Percentiles rank a stretch among this genome's conserved stretches.
phyloP scores from a whole-genome alignment of 169 alveolate species.

The Sarcocystis neurona region DNA sequence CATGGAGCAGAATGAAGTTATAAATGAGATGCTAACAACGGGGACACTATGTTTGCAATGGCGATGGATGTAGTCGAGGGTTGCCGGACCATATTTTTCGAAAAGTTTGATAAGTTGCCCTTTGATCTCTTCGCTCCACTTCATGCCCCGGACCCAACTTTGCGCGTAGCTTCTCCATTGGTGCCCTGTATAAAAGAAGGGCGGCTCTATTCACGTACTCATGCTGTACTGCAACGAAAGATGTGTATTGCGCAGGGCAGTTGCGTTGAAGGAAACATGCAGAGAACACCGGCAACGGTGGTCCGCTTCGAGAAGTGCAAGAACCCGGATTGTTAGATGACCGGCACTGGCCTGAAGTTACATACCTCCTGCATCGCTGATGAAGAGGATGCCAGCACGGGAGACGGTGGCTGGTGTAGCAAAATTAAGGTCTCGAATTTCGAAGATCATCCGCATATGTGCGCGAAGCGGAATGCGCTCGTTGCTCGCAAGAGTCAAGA shows the following conservation, averaged over 20 bases:
- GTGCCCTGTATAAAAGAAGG: constrained; percentile 76
- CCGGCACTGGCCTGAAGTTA: background rate
- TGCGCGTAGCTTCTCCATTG: constrained; percentile 93
- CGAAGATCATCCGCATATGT: constrained; percentile 95
- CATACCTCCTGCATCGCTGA: constrained; percentile 79
- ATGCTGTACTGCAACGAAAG: background rate
- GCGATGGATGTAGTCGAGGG: constrained; percentile 84
- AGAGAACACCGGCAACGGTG: background rate
- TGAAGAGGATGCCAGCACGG: constrained; percentile 95
- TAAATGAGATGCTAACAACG: constrained; percentile 81
- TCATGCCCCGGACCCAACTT: constrained; percentile 88
- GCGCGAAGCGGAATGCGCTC: constrained; percentile 93
- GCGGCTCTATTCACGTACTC: background rate
- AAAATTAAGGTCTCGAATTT: constrained; percentile 94
- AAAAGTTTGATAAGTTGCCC: constrained; percentile 85
- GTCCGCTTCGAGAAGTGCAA: background rate
- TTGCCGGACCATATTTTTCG: constrained; percentile 90
- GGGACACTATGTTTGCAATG: constrained; percentile 88
- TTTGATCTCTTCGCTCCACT: constrained; percentile 76
- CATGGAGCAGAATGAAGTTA: constrained; percentile 84
- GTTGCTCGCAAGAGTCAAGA: constrained; percentile 92
- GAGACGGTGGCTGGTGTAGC: constrained; percentile 98
- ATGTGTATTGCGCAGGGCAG: background rate
- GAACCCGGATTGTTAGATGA: background rate
- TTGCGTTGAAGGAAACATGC: background rate